phyloP scores from a whole-genome alignment of 1,139 yeast species.

The Lizanozyma gosingica region DNA sequence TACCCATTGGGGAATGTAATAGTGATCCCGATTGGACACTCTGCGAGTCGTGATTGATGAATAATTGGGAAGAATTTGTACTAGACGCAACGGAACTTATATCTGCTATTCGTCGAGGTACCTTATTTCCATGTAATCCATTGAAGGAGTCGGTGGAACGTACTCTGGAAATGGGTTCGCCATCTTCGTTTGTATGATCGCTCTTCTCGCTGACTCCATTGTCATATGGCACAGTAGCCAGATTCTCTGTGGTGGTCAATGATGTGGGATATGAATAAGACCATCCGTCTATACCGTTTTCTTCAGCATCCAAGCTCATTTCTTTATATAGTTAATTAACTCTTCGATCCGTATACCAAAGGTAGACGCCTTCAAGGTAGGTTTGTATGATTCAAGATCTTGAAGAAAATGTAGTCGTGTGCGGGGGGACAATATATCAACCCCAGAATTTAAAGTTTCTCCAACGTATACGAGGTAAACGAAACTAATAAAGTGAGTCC shows the following conservation, averaged over 20 bases:
- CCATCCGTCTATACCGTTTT: neutral
- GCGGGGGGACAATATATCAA: too few relatives aligned
- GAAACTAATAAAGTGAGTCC: too few relatives aligned
- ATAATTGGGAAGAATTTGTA: neutral
- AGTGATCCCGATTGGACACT: neutral
- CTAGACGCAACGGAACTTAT: neutral
- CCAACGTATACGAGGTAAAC: too few relatives aligned
- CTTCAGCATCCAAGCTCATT: neutral
- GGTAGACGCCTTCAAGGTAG: too few relatives aligned
- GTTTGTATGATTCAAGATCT: too few relatives aligned
- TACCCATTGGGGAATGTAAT: slow-evolving; percentile 8
- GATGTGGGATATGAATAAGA: neutral
- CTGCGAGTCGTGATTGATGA: neutral
- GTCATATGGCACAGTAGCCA: too few relatives aligned
- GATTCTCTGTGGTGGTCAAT: neutral
- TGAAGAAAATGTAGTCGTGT: too few relatives aligned
- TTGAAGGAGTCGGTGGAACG: neutral
- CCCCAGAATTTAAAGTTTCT: too few relatives aligned
- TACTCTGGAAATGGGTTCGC: neutral
- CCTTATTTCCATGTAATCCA: neutral
- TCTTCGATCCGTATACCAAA: too few relatives aligned
- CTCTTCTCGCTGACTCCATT: neutral
- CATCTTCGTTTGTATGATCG: neutral
- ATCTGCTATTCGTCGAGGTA: neutral
- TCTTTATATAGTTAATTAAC: too few relatives aligned